Evolutionary conservation across 1,284 basidiomycete genomes (phyloP).

Genomic region (Puccinia novopanici): DNA sequence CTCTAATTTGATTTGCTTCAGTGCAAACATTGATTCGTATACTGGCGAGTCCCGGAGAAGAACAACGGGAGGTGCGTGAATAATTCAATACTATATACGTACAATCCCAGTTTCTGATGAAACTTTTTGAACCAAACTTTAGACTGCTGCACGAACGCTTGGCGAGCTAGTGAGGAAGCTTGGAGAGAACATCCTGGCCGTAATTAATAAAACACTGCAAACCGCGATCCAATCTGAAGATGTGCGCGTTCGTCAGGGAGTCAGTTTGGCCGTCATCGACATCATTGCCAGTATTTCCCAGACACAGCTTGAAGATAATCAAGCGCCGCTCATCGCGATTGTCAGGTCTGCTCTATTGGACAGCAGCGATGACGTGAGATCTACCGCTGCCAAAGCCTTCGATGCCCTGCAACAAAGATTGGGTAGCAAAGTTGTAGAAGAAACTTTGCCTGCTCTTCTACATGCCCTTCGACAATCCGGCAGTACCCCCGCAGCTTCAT

Average conservation of each 20-base stretch:
- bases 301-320: slow-evolving; percentile 81
- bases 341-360: slow-evolving; percentile 86
- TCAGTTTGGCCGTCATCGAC: slow-evolving; percentile 82
- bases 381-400: slow-evolving; percentile 90
- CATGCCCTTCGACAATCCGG: slow-evolving; percentile 89
- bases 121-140: background rate
- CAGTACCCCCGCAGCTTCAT: slow-evolving; percentile 87
- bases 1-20: slow-evolving; percentile 10
- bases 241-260: slow-evolving; percentile 77
- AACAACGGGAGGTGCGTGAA: slow-evolving; percentile 37
- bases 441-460: slow-evolving; percentile 91
- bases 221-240: slow-evolving; percentile 66
- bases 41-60: slow-evolving; percentile 47
- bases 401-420: slow-evolving; percentile 87
- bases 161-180: slow-evolving; percentile 92
- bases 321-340: slow-evolving; percentile 83
- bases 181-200: slow-evolving; percentile 85
- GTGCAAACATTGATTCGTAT: slow-evolving; percentile 51
- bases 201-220: slow-evolving; percentile 77
- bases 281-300: slow-evolving; percentile 87
- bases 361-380: slow-evolving; percentile 78
- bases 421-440: slow-evolving; percentile 87
- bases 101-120: background rate
- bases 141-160: slow-evolving; percentile 72
- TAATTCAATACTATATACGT: background rate